phyloP scores from a whole-genome alignment of 2,329 filamentous ascomycete species.

The Exophiala sp. region DNA sequence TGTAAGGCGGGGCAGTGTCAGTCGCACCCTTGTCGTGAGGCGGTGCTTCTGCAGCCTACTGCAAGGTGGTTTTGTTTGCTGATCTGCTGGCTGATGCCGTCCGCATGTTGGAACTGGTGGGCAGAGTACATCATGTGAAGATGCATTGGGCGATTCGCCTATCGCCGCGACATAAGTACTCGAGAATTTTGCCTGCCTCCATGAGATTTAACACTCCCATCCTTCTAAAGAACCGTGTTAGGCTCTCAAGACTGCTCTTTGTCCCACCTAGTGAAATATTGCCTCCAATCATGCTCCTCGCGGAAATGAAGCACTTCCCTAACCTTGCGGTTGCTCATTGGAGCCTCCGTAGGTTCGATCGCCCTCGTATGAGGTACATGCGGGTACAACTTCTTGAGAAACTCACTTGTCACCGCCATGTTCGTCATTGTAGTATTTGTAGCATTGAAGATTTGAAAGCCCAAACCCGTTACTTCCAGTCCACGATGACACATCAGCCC shows the following conservation, averaged over 20 bases:
- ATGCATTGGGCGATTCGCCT: too few relatives aligned
- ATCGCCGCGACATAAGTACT: too few relatives aligned
- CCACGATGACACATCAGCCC: constrained; percentile 58
- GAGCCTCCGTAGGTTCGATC: constrained; percentile 57
- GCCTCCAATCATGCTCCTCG: constrained; percentile 54
- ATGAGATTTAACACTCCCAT: too few relatives aligned
- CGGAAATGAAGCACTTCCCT: constrained; percentile 56
- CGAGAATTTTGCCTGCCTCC: too few relatives aligned
- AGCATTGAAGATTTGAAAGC: constrained; percentile 62
- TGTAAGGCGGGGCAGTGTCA: too few relatives aligned
- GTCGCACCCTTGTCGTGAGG: too few relatives aligned
- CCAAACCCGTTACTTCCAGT: constrained; percentile 52
- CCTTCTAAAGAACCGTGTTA: too few relatives aligned
- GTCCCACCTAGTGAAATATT: too few relatives aligned
- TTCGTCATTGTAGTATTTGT: constrained; percentile 60
- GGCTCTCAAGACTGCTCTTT: too few relatives aligned
- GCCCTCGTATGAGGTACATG: constrained; percentile 40
- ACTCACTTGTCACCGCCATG: constrained; percentile 48
- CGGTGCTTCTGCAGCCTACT: neutral
- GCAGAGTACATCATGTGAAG: too few relatives aligned
- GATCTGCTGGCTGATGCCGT: too few relatives aligned
- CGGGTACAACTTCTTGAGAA: constrained; percentile 47
- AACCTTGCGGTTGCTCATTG: constrained; percentile 59
- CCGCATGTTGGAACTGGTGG: too few relatives aligned
- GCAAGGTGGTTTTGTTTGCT: constrained; percentile 8